Base-by-base conservation (phyloP, 495 filamentous ascomycete species). In the Thermochaetoides thermophila region DNA sequence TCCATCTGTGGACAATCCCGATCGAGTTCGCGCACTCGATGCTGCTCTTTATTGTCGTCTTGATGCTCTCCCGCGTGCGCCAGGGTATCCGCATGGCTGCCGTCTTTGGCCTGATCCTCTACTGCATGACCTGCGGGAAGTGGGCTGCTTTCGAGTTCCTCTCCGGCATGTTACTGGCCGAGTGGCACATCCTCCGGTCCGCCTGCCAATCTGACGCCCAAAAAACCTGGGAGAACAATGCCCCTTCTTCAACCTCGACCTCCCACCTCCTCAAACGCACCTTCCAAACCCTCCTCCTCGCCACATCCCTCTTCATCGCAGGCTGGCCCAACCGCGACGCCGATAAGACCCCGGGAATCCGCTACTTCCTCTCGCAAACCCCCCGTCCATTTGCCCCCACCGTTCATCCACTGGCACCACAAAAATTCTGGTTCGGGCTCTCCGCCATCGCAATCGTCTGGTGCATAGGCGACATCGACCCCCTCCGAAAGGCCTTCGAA, bases 1-100 rank as follows among this genome's bases (percentile, higher is more conserved):
- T 67, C 13, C 71, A 74, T 32, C 55, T 76, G 0, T 80, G 74
- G 74, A 78, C 75, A 8, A 77, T 80, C 21, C 72, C 75, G 0
- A 66, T 78, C 25, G 74, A 80, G 41, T 72, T 78, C 28, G 61
- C 63, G 27, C 67, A 71, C 42, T 78, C 73, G 11, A 63, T 77
- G 38, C 49, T 80, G 14, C 57, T 80, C 1, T 80, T 78, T 43
- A 44, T 74, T 31, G 61, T 64, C 0, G 57, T 70, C 13, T 47
- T 77, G 9, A 69, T 61, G 15, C 57, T 74, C 9, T 66, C 69
- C 5, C 61, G 69, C 16, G 51, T 71, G 8, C 45, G 49, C 20
- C 41, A 63, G n/a, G 35, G 47, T 3, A 40, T 72, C 6, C 62
- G 73, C 4, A 53, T 74, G 34, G 37, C 47, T 0, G 36, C 64